These are phyloP conservation scores for Oldenlandia corymbosa DNA, from an alignment of 257 asterid genomes.

Conservation along the genomic window DNA sequence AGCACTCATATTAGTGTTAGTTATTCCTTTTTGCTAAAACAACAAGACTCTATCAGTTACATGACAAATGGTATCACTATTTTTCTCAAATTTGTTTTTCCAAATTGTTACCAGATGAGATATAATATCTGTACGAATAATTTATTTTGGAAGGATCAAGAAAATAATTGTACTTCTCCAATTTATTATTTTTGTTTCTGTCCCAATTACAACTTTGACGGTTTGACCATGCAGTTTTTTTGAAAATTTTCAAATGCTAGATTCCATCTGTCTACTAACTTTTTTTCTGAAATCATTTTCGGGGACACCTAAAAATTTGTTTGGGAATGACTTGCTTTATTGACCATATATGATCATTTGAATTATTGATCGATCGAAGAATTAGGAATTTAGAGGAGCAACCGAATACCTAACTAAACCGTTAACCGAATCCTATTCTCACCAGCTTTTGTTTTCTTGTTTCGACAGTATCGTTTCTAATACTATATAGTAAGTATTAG, in stretches of 20 bases:
- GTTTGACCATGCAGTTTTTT: not conserved
- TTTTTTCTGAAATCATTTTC: not conserved
- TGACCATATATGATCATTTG: constrained; percentile 7
- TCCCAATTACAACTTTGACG: not conserved
- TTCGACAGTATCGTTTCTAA: too few species aligned
- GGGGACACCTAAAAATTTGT: not conserved
- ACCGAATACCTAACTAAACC: constrained; percentile 11
- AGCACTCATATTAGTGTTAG: too few species aligned
- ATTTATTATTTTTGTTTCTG: not conserved
- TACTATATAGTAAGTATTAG: too few species aligned
- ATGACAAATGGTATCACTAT: too few species aligned
- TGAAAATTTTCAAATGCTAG: constrained; percentile 5
- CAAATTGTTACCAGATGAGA: too few species aligned
- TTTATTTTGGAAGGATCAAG: not conserved
- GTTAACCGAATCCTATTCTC: constrained; percentile 6
- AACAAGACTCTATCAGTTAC: too few species aligned
- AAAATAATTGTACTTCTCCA: not conserved
- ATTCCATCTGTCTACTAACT: not conserved
- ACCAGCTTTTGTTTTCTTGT: not conserved
- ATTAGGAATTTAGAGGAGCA: constrained; percentile 4
- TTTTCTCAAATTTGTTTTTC: too few species aligned
- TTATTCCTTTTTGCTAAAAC: too few species aligned
- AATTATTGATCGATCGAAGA: not conserved
- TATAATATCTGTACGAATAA: too few species aligned
- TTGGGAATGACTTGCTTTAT: constrained; percentile 8